phyloP scores from a whole-genome alignment of 140 eudicot genomes.

The Erigeron philadelphicus region DNA sequence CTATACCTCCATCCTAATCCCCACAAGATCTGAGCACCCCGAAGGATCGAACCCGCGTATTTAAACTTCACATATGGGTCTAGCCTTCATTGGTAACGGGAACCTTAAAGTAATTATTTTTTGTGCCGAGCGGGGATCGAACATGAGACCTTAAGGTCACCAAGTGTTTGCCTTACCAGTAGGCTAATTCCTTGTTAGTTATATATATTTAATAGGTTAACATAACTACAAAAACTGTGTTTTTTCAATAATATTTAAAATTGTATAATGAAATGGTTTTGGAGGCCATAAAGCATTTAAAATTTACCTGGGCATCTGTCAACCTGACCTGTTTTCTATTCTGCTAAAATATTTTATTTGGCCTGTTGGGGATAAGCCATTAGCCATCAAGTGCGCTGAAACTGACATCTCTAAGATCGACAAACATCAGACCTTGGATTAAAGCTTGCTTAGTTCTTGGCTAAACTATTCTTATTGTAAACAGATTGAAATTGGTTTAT shows the following conservation, averaged over 20 bases:
- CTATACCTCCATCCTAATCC: no score
- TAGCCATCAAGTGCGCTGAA: no score
- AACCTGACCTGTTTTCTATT: background rate
- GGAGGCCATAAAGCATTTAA: slow-evolving; percentile 6
- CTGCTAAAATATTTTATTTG: background rate
- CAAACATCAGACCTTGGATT: slow-evolving; percentile 6
- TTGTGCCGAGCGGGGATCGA: no score
- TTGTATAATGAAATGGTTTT: background rate
- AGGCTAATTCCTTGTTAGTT: no score
- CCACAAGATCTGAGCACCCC: no score
- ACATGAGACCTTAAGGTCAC: no score
- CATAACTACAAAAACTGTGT: background rate
- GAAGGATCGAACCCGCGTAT: no score
- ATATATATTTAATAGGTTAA: background rate
- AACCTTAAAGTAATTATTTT: no score
- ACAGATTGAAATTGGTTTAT: slow-evolving; percentile 3
- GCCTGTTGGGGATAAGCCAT: background rate
- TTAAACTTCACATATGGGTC: no score
- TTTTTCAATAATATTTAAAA: background rate
- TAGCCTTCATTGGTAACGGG: no score
- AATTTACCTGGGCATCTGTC: background rate
- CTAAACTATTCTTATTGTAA: background rate
- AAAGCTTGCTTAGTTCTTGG: background rate
- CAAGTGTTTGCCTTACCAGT: no score
- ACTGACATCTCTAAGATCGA: background rate